phyloP scores from a whole-genome alignment of 306 rosid genomes.

The Sicyos edulis region DNA sequence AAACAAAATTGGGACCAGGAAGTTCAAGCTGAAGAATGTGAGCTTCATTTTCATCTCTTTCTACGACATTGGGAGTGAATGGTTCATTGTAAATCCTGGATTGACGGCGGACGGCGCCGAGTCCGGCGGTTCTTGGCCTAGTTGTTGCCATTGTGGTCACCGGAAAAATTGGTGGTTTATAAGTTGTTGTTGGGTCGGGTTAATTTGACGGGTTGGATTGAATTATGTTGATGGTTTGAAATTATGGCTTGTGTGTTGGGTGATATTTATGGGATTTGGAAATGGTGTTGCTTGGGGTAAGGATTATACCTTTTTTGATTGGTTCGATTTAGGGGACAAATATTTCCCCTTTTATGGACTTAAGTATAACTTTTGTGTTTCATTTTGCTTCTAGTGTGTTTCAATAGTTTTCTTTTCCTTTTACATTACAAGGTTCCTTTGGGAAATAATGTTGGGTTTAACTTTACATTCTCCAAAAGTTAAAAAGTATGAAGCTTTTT shows the following conservation, averaged over 20 bases:
- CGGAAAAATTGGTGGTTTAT: not conserved
- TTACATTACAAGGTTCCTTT: not conserved
- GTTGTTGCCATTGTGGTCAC: not conserved
- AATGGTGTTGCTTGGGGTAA: conserved; percentile 7
- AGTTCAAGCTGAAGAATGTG: not conserved
- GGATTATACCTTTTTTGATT: conserved; percentile 19
- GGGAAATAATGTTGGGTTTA: not conserved
- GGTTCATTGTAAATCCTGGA: not conserved
- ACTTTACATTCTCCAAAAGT: not conserved
- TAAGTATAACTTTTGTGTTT: conserved; percentile 10
- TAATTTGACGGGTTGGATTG: not conserved
- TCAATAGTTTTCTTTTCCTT: not conserved
- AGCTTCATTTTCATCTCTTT: conserved; percentile 5
- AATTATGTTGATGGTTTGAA: not conserved
- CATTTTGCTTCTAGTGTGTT: not conserved
- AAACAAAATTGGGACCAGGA: not conserved
- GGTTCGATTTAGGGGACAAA: conserved; percentile 7
- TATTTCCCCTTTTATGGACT: conserved; percentile 7
- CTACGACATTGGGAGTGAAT: not conserved
- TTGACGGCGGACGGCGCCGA: not conserved
- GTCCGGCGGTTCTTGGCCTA: not conserved
- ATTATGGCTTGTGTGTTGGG: not conserved
- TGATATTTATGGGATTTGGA: not conserved
- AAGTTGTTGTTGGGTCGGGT: not conserved
- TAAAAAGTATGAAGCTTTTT: too few species aligned